Conservation (phyloP, 768 basidiomycete genomes). For the Phaeolepiota aurea region DNA sequence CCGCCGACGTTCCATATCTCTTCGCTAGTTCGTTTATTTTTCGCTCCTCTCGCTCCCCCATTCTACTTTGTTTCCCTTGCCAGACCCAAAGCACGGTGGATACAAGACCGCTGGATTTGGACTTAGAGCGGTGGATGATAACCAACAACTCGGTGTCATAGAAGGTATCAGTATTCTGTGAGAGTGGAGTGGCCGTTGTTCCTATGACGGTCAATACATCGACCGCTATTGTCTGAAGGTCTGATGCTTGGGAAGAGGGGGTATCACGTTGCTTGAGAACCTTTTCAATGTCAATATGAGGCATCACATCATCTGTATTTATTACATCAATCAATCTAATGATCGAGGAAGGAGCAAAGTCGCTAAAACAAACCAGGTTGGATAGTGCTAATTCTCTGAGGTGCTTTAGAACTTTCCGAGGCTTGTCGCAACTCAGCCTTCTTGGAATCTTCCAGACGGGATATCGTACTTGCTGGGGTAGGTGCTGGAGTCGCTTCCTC, state of each 20-base stretch:
- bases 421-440: background rate
- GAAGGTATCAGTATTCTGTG: constrained; percentile 44
- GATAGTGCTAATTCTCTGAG: background rate
- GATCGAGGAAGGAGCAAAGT: background rate
- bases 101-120: constrained; percentile 54
- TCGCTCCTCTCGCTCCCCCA: constrained; percentile 52
- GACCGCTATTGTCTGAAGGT: constrained; percentile 56
- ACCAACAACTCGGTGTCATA: constrained; percentile 68
- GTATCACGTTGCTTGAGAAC: constrained; percentile 25
- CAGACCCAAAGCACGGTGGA: constrained; percentile 71
- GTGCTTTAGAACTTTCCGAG: background rate
- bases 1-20: constrained; percentile 61
- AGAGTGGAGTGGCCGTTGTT: constrained; percentile 35
- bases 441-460: constrained; percentile 15
- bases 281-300: constrained; percentile 36
- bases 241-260: constrained; percentile 17
- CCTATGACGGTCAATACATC: constrained; percentile 60
- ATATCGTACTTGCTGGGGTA: constrained; percentile 47
- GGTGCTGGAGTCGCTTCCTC: constrained; percentile 58
- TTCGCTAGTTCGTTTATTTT: constrained; percentile 66
- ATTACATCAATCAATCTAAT: background rate
- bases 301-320: constrained; percentile 16
- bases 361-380: background rate
- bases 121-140: constrained; percentile 64
- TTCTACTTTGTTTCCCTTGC: constrained; percentile 47